Evolutionary conservation across 306 rosid genomes (phyloP).

Genomic region (Cicer arietinum): DNA sequence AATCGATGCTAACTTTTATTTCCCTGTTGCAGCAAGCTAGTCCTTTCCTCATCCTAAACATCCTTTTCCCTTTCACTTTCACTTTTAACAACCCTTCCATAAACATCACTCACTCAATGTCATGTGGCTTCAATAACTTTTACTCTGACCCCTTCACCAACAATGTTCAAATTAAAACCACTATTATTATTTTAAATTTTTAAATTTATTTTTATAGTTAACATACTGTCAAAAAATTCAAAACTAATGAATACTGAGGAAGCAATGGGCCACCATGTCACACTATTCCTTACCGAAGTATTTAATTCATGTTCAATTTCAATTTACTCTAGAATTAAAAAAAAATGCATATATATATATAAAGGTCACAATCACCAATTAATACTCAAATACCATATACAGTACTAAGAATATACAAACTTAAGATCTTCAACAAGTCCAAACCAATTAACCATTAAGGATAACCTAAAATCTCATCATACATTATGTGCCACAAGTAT

Average conservation of each 20-base stretch:
- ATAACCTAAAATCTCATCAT: background rate
- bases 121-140: constrained; percentile 42
- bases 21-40: constrained; percentile 76
- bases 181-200: constrained; percentile 12
- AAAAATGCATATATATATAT: background rate
- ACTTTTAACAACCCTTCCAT: no score
- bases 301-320: constrained; percentile 41
- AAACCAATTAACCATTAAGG: background rate
- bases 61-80: constrained; percentile 25
- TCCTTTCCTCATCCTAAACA: constrained; percentile 64
- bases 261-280: constrained; percentile 44
- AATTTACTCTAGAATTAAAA: background rate
- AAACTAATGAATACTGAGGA: constrained; percentile 25
- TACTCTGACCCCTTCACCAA: constrained; percentile 44
- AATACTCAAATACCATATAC: background rate
- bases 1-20: constrained; percentile 73
- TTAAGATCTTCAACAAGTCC: background rate
- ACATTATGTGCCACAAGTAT: background rate
- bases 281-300: constrained; percentile 19
- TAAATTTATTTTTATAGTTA: background rate
- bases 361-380: background rate
- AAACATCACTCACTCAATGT: constrained; percentile 22
- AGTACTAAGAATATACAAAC: no score
- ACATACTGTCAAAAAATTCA: background rate
- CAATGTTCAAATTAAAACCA: constrained; percentile 18